Evolutionary conservation across 176 grass and related monocot species (phyloP).

Genomic region (Alloteropsis semialata): DNA sequence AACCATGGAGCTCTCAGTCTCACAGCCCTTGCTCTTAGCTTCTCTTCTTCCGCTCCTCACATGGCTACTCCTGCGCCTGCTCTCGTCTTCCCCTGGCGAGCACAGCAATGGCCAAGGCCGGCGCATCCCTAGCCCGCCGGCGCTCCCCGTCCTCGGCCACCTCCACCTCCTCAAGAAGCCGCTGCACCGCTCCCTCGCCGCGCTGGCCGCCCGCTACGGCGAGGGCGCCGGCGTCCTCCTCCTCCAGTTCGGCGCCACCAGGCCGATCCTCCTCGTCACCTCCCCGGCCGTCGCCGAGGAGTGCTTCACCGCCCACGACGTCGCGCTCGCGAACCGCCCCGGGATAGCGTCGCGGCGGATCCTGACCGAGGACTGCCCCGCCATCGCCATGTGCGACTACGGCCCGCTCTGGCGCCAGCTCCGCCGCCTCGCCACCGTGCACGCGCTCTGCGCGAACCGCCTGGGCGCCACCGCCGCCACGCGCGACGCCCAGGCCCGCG

Average conservation of each 20-base stretch:
- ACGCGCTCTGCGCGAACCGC: slow-evolving; percentile 39
- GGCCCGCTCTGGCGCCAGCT: slow-evolving; percentile 64
- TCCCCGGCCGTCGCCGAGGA: slow-evolving; percentile 44
- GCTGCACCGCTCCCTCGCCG: slow-evolving; percentile 49
- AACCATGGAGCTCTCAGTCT: slow-evolving; percentile 32
- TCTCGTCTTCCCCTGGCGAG: background rate
- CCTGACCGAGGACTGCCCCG: slow-evolving; percentile 29
- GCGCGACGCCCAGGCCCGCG: slow-evolving; percentile 22
- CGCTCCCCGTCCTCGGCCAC: slow-evolving; percentile 60
- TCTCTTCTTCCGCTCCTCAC: slow-evolving; percentile 12
- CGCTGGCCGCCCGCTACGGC: slow-evolving; percentile 32
- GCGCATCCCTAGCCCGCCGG: slow-evolving; percentile 36
- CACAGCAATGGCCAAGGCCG: background rate
- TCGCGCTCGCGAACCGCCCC: slow-evolving; percentile 60
- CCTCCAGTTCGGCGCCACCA: slow-evolving; percentile 52
- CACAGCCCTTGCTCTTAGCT: background rate
- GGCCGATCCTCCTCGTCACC: slow-evolving; percentile 55
- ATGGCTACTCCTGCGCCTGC: background rate
- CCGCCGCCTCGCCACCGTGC: slow-evolving; percentile 53
- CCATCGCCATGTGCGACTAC: slow-evolving; percentile 19
- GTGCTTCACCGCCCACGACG: slow-evolving; percentile 70
- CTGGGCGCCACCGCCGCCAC: slow-evolving; percentile 5
- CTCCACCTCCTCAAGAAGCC: slow-evolving; percentile 78
- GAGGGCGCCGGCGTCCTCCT: slow-evolving; percentile 34
- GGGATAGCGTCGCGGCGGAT: slow-evolving; percentile 9